Base-by-base conservation (phyloP, 495 filamentous ascomycete species). In the Penicillium roqueforti region DNA sequence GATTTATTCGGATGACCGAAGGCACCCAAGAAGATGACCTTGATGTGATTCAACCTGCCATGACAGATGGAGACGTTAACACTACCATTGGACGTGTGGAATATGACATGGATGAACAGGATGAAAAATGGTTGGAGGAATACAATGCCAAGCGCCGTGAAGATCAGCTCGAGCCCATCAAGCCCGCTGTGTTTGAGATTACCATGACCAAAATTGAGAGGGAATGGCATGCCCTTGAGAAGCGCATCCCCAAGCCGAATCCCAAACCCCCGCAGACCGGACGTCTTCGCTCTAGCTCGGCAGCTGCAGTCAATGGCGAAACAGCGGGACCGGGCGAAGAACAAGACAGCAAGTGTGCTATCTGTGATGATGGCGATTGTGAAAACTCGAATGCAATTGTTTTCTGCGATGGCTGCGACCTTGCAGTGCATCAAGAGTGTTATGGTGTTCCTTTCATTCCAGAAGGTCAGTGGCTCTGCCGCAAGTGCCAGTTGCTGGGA, bases 301-400 rank as follows among this genome's bases (percentile, higher is more conserved):
- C 89, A 34, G 92, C 87, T 10, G 91, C 89, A 23, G 90, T 95
- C 23, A 96, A 93, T 71, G 91, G 91, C 29, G 92, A 96, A 68
- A 84, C 86, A 18, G 84, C 84, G 50, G 88, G 76, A 5, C 70
- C 83, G 3, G 91, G 91, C 22, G 93, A 96, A 67, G 93, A 97
- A 64, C 92, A 96, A 62, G 93, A 97, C 60, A 95, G 84, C 67
- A 97, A 97, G 68, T 99, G 93, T 63, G 92, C 88, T 28, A 95
- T 99, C 44, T 99, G 93, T 59, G 93, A 97, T 66, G 93, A 97
- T 65, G 95, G 93, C 26, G 93, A 99, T 62, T 97, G 95, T 61
- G 93, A 97, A 72, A 99, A 97, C 67, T 91, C 92, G n/a, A 99
- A 99, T 69, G 95, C 93, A 6, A 99, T 99, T 63, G 95, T 99